Evolutionary conservation across 2,329 filamentous ascomycete genomes (phyloP).

Genomic region (Karstenula rhodostoma): DNA sequence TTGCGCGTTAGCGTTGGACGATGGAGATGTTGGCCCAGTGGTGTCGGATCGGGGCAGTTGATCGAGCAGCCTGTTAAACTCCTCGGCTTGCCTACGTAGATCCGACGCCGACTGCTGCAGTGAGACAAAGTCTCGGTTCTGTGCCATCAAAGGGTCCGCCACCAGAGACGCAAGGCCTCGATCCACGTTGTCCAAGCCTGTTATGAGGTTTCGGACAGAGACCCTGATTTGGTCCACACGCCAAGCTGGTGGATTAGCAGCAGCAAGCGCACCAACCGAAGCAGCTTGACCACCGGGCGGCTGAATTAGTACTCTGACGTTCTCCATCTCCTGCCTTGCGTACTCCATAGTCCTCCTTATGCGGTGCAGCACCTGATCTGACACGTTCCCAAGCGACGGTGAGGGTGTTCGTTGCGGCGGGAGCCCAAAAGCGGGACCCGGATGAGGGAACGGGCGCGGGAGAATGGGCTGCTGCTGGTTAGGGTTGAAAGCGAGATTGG

Average conservation of each 20-base stretch:
- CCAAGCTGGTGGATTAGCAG: conserved; percentile 34
- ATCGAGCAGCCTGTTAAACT: conserved; percentile 32
- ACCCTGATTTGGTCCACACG: conserved; percentile 38
- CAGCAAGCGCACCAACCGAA: conserved; percentile 9
- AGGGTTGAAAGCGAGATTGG: conserved; percentile 32
- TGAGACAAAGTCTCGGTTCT: conserved; percentile 39
- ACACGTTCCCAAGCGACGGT: conserved; percentile 22
- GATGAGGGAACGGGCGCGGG: conserved; percentile 32
- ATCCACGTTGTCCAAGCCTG: conserved; percentile 40
- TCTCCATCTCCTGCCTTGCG: conserved; percentile 44
- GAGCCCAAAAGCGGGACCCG: conserved; percentile 28
- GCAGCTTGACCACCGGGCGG: conserved; percentile 19
- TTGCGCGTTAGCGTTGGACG: conserved; percentile 9
- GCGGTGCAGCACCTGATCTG: conserved; percentile 32
- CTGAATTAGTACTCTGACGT: conserved; percentile 36
- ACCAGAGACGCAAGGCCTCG: conserved; percentile 31
- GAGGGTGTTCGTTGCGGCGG: conserved; percentile 27
- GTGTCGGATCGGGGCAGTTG: conserved; percentile 17
- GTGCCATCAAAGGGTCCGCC: conserved; percentile 35
- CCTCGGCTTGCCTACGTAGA: conserved; percentile 36
- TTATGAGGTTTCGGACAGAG: conserved; percentile 33
- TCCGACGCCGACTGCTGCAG: conserved; percentile 39
- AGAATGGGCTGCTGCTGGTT: conserved; percentile 34
- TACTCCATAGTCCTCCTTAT: conserved; percentile 34
- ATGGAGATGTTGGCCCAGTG: neutral